Evolutionary conservation across 1,284 basidiomycete genomes (phyloP), one percentile per base, ranked within the genome.

Genomic region (Naganishia sp.): DNA sequence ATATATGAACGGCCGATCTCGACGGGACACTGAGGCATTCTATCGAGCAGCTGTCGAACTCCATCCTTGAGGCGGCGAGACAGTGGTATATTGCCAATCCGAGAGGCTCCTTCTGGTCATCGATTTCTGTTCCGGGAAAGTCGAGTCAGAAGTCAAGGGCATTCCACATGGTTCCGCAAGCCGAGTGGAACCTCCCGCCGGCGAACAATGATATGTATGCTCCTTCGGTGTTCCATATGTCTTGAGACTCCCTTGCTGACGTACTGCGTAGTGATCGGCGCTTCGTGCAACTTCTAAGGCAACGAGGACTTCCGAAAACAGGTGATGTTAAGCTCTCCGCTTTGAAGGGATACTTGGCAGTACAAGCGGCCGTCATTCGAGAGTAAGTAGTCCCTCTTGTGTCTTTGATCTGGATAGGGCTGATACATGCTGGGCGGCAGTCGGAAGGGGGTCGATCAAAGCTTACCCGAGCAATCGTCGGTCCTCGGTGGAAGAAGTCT

Each of bases 301-400:
- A 90, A 69, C 79, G 93, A 18, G 93, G 93, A 0, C 89, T 96
- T 28, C 28, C 28, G 3, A 28, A 88, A 87, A 85, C 0, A 71
- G 92, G 95, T 73, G 92, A 94, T 76, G 81, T 82, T 53, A 95
- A 95, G 76, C 81, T 96, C 28, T 81, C 87, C 28, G 87, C 90
- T 0, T 86, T 99, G 85, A 84, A 89, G 31, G 92, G 94, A 70
- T 92, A 95, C 75, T 89, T 96, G 55, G 79, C 88, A 63, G 92
- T 92, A 74, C 84, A 93, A 10, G 89, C 92, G 1, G 86, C 87
- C 68, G 86, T 88, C 1, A 81, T 82, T 1, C 81, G 83, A 67
- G 87, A 85, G 86, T 87, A 54, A 61, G 80, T 71, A 42, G 41
- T 10, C 41, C 25, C 5, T 35, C 32, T 42, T 5, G 15, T 42